phyloP scores from a whole-genome alignment of 176 grass and related monocot genomes.

The Paspalum vaginatum region DNA sequence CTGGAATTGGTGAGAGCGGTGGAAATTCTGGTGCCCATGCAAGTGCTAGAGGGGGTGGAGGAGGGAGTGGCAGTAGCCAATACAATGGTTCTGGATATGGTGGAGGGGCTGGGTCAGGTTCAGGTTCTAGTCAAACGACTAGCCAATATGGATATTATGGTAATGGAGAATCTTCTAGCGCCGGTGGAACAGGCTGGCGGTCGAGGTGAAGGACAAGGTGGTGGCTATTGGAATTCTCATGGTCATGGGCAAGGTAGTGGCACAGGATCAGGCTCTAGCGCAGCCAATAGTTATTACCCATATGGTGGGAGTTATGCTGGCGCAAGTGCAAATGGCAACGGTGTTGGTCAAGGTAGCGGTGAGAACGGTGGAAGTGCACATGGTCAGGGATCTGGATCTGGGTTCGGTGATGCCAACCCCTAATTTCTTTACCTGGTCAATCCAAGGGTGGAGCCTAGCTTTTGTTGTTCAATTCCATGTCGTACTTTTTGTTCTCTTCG shows the following conservation, averaged over 20 bases:
- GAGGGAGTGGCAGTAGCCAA: neutral
- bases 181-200: neutral
- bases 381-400: neutral
- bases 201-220: neutral
- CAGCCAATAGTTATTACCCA: neutral
- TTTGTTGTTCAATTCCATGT: no score
- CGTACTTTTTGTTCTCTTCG: no score
- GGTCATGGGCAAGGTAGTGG: neutral
- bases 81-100: neutral
- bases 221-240: neutral
- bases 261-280: neutral
- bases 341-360: neutral
- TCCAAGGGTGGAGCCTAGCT: neutral
- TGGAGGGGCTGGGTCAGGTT: neutral
- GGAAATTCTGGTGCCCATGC: neutral
- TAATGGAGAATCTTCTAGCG: neutral
- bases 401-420: neutral
- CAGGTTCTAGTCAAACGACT: neutral
- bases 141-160: neutral
- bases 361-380: neutral
- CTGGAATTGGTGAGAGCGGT: neutral
- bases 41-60: neutral
- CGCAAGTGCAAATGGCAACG: neutral
- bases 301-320: neutral
- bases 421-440: neutral